Evolutionary conservation across 306 rosid genomes (phyloP).

Genomic region (Vachellia collinsii): DNA sequence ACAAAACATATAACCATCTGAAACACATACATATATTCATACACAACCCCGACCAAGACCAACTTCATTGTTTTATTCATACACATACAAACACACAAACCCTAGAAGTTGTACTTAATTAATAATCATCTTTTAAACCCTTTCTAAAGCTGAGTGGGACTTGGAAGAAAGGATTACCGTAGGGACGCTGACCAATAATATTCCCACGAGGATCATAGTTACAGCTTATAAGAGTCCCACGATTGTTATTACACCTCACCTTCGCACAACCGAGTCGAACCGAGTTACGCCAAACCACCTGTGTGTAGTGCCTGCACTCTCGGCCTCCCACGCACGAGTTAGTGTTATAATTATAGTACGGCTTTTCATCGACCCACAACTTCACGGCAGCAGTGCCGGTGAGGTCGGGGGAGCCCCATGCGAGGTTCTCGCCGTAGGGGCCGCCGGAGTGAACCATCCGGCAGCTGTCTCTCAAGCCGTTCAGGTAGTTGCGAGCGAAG

Average conservation of each 20-base stretch:
- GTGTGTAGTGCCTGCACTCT: conserved; percentile 48
- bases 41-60: neutral
- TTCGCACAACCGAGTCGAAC: conserved; percentile 41
- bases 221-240: conserved; percentile 29
- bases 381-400: neutral
- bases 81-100: neutral
- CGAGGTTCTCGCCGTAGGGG: conserved; percentile 20
- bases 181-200: conserved; percentile 9
- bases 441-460: conserved; percentile 14
- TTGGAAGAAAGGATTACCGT: neutral
- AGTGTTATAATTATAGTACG: neutral
- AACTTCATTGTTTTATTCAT: neutral
- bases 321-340: neutral
- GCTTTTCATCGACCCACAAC: conserved; percentile 19
- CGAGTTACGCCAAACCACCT: conserved; percentile 44
- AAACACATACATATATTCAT: neutral
- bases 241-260: conserved; percentile 26
- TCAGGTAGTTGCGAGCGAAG: neutral
- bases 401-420: neutral
- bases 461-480: neutral
- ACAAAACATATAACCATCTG: neutral
- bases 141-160: conserved; percentile 8
- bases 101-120: neutral
- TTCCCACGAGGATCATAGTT: conserved; percentile 45
- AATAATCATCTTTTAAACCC: neutral